Evolutionary conservation across 2,329 filamentous ascomycete genomes (phyloP), one percentile per base, ranked within the genome.

Genomic region (Fusarium cicatricum): DNA sequence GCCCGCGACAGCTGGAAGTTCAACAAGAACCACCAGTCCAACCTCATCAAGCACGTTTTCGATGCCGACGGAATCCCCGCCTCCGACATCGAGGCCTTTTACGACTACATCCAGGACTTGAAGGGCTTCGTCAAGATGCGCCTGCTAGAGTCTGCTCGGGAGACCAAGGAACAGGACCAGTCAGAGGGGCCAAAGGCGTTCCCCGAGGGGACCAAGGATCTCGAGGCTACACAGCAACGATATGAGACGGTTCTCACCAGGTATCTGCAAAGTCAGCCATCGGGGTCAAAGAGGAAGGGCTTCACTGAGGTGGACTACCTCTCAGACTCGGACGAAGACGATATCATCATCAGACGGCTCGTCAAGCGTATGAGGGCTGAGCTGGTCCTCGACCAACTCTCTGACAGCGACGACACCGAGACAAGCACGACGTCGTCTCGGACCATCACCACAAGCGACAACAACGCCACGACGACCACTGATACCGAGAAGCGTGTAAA

Each of bases 11-110:
- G 80, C 65, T 98, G 94, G 94, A 97, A 97, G 75, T 98, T 97
- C 80, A 96, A 96, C 79, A 97, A 97, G 78, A 93, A 92, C 66
- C 87, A 92, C 71, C 93, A 97, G 75, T 91, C 88, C 48, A 86
- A 91, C 65, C 80, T 97, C 11, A 85, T 97, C 71, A 94, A 95
- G 74, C 87, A 96, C 78, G 77, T 90, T 39, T 91, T 96, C 71
- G 87, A 90, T 64, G 77, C 86, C 62, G 84, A 87, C 66, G 83
- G 85, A 58, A 84, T 97, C 37, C 91, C 92, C 1, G 77, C 87
- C 14, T 78, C 83, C 55, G 85, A 94, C 75, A 87, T 91, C 54
- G 77, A 84, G 40, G 81, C 86, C 17, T 85, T 97, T 36, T 85
- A 89, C 70, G 82, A 85, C 45, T 98, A 97, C 76, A 85, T 97